Conservation (phyloP, 441 rosid genomes). For the Arabidopsis lyrata region DNA sequence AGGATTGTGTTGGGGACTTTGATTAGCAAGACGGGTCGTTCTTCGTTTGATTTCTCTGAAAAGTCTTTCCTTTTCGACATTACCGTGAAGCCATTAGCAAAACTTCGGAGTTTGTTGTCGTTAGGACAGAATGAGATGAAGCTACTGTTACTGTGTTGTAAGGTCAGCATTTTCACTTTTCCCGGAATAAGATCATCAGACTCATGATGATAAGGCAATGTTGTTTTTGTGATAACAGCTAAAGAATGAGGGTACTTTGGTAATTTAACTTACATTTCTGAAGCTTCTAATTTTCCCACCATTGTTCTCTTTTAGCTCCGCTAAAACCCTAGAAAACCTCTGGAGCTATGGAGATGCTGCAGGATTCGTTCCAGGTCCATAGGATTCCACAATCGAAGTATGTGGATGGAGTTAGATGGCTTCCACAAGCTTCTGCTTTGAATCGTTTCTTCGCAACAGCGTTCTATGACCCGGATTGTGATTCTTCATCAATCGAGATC, state of each 20-base stretch:
- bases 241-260: constrained; percentile 8
- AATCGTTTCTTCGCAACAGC: constrained; percentile 64
- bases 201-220: constrained; percentile 13
- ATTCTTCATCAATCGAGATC: constrained; percentile 62
- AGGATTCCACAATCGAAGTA: constrained; percentile 64
- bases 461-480: constrained; percentile 57
- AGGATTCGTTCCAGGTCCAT: constrained; percentile 53
- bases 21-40: constrained; percentile 41
- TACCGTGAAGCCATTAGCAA: constrained; percentile 26
- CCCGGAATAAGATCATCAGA: constrained; percentile 9
- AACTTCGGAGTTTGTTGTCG: constrained; percentile 8
- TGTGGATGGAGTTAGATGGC: constrained; percentile 81
- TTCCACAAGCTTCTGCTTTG: constrained; percentile 74
- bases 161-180: constrained; percentile 46
- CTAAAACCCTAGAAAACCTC: constrained; percentile 42
- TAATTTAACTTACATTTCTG: not conserved
- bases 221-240: not conserved
- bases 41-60: constrained; percentile 40
- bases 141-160: constrained; percentile 31
- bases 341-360: constrained; percentile 60
- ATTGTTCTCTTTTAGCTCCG: not conserved
- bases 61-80: constrained; percentile 49
- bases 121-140: constrained; percentile 16
- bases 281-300: constrained; percentile 40
- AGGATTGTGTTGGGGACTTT: constrained; percentile 51